Percentiles rank a stretch among this genome's conserved stretches.
phyloP scores from a whole-genome alignment of 495 filamentous ascomycete species.

The Barbatosphaeria neglecta region DNA sequence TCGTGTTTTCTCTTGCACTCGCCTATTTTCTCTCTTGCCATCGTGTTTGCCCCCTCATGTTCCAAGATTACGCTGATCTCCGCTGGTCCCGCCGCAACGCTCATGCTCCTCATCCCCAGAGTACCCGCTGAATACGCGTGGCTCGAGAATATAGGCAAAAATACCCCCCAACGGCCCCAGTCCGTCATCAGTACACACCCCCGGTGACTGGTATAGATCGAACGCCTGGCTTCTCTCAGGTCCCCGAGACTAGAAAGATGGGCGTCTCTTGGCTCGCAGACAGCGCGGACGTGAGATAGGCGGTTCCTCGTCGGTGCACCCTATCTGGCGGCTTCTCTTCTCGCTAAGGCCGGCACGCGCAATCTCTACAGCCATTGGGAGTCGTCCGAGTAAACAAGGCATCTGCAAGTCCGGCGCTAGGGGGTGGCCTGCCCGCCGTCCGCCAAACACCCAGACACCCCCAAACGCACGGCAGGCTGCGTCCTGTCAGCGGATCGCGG shows the following conservation, averaged over 20 bases:
- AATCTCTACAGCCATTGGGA: neutral
- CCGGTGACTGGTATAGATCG: neutral
- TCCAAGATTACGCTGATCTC: neutral
- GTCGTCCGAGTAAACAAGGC: neutral
- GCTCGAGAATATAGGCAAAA: constrained; percentile 1
- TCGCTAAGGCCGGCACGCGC: neutral
- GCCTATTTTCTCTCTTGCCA: too few relatives aligned
- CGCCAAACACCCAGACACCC: neutral
- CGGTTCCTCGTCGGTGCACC: neutral
- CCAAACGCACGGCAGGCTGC: neutral
- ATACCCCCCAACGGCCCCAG: neutral
- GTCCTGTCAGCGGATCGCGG: neutral
- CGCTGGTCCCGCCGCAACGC: neutral
- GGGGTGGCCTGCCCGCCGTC: neutral
- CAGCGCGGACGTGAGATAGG: neutral
- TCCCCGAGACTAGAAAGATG: neutral
- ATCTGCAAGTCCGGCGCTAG: neutral
- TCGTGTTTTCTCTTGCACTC: neutral
- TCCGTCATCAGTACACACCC: neutral
- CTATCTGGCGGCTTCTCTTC: too few relatives aligned
- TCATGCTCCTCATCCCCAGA: neutral
- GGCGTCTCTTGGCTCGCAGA: neutral
- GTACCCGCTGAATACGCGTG: neutral
- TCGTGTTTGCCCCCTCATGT: neutral
- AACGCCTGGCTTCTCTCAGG: neutral